A percentile compares a stretch with the other conserved stretches of the same genome.
Evolutionary conservation across 2,329 filamentous ascomycete genomes (phyloP).

Genomic region (Colletotrichum navitas): DNA sequence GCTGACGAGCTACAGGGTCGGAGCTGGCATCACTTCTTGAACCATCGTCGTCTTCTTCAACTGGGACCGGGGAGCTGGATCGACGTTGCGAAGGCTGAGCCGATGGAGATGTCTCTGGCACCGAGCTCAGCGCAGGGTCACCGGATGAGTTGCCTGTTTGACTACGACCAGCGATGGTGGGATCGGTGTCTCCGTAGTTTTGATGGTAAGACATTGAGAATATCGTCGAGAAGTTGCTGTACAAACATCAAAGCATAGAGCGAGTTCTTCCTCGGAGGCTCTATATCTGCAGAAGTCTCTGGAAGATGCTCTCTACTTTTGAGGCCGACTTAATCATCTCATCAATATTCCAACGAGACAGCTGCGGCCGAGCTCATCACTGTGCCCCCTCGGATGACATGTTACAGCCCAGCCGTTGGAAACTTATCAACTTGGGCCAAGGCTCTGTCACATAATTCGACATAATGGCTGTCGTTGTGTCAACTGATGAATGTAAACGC

Average conservation of each 20-base stretch:
- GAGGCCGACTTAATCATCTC: neutral
- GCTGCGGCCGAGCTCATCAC: too few species aligned
- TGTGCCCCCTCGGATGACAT: neutral
- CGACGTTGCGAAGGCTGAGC: neutral
- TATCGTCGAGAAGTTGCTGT: neutral
- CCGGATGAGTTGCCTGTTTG: neutral
- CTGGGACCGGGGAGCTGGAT: neutral
- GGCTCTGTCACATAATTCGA: neutral
- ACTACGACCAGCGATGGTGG: neutral
- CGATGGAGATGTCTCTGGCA: neutral
- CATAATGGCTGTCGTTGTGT: neutral
- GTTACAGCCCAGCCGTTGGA: neutral
- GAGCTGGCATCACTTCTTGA: neutral
- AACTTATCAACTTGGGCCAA: neutral
- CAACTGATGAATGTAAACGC: conserved; percentile 25
- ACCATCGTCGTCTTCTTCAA: neutral
- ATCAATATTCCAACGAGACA: neutral
- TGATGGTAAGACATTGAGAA: neutral
- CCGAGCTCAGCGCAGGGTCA: neutral
- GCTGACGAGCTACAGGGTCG: neutral
- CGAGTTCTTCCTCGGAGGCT: neutral
- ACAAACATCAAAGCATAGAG: neutral
- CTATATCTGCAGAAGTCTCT: neutral
- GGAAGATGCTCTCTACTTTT: neutral
- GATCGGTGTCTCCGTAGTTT: neutral